Evolutionary conservation across 1,139 yeast genomes (phyloP), one percentile per base, ranked within the genome.

Genomic region (Hemisphaericaspora xylanilytica): DNA sequence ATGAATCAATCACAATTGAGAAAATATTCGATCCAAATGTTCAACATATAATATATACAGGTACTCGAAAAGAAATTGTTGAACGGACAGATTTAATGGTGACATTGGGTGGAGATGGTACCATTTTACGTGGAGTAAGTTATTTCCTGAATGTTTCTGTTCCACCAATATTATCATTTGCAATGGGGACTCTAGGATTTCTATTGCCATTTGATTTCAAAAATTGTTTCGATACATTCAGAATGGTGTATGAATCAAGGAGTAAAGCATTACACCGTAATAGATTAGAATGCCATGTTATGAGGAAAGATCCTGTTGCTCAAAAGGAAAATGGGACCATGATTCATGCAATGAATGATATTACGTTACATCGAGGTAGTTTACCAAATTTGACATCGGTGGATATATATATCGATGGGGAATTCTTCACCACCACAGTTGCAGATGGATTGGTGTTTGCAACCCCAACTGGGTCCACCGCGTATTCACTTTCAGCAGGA

Each of bases 381-480:
- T 81, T 87, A 37, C 96, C 97, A 1, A 92, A 87, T 56, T 71
- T 90, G 48, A 81, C 94, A 2, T 80, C 87, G 40, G 67, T 90
- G 41, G 96, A 90, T 50, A 82, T 90, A 13, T 80, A 71, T 49
- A 82, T 89, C 20, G 94, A 89, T 58, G 86, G 85, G 25, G 83
- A 85, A 54, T 84, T 82, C 52, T 68, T 90, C 41, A 90, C 98
- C 9, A 78, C 92, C 39, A 89, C 96, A 7, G 85, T 90, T 0
- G 96, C 95, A 0, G 97, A 90, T 59, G 97, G 97, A 15, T 76
- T 90, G 12, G 78, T 83, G 7, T 70, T 88, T 37, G 75, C 94
- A n/a, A 87, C 96, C 0, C 96, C 96, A 4, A 88, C 96, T 0
- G 96, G 96, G 0, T 85, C 95, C 2, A 88, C 96, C 0, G 96